A percentile compares a stretch with the other conserved stretches of the same genome.
Conservation (phyloP, 1,284 basidiomycete genomes). For the Rhodotorula sp. region DNA sequence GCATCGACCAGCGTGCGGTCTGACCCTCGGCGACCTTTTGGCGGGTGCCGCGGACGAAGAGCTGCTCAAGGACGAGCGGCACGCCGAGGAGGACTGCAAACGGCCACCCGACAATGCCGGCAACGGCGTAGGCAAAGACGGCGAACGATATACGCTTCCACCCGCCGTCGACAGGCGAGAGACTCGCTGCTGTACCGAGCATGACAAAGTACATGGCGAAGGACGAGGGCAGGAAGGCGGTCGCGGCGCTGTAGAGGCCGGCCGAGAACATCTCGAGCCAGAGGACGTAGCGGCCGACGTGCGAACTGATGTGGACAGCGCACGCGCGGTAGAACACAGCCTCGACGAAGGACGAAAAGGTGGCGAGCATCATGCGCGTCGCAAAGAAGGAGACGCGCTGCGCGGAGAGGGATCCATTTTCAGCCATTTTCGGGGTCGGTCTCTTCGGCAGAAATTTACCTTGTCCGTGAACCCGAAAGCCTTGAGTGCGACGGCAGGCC, state of each 20-base stretch:
- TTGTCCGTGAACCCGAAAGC: conserved; percentile 48
- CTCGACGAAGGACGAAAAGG: conserved; percentile 74
- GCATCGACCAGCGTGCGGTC: conserved; percentile 21
- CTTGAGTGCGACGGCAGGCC: conserved; percentile 49
- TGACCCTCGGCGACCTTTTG: conserved; percentile 55
- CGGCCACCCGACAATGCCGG: conserved; percentile 92
- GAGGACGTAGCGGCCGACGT: conserved; percentile 86
- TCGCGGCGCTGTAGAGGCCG: conserved; percentile 87
- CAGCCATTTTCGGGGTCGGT: neutral
- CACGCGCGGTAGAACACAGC: conserved; percentile 80
- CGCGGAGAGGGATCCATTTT: conserved; percentile 27
- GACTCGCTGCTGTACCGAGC: conserved; percentile 72
- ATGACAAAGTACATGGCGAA: conserved; percentile 91
- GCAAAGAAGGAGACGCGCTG: conserved; percentile 84
- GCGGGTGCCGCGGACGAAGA: conserved; percentile 74
- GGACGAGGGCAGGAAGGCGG: conserved; percentile 86
- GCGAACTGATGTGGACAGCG: conserved; percentile 76
- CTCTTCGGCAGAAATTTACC: conserved; percentile 43
- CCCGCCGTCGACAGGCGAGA: conserved; percentile 61
- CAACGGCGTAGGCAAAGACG: conserved; percentile 69
- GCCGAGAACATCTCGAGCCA: conserved; percentile 79
- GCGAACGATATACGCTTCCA: conserved; percentile 53
- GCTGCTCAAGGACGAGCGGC: conserved; percentile 87
- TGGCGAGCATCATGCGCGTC: conserved; percentile 73
- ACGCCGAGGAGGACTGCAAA: conserved; percentile 81